Base-by-base conservation (phyloP, 2,329 filamentous ascomycete genomes). In the Botrytis deweyae region DNA sequence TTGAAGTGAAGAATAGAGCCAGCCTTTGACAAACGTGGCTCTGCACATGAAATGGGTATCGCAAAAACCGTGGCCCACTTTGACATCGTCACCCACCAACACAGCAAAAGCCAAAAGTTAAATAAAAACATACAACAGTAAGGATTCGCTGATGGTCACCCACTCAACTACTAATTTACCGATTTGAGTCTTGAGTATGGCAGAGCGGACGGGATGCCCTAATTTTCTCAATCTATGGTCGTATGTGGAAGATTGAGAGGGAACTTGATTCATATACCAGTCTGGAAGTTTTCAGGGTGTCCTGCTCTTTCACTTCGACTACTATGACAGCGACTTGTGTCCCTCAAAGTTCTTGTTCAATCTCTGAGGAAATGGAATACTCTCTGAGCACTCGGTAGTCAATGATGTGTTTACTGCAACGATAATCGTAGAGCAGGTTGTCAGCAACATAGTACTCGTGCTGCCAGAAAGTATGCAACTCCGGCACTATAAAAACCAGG, bases 181-280 rank as follows among this genome's bases (percentile, higher is more conserved):
- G 68, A 70, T 70, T 64, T 62, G 59, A 61, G 52, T 40, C 68
- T 70, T 70, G 59, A 62, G 68, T 46, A 70, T 70, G 68, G 68
- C 68, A 70, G 68, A 70, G 68, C 68, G 68, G 68, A 70, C 68
- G 68, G 68, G 68, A 70, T 70, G 68, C 68, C 68, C 68, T 62
- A 68, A 8, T 58, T 42, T 58, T 49, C 66, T 68, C 66, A 68
- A 58, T 68, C 66, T 68, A 58, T 68, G 66, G 66, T 58, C 49
- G 66, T 68, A 58, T 58, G 66, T 68, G 38, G 4, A 4, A 44
- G 49, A 2, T 1, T 1, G 5, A 2, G 25, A 40, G 29, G 49
- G 20, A 58, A 33, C 29, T 58, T 68, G 25, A n/a, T 25, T 22
- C 0, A 58, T 68, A 58, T 25, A 58, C 25, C 36, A 10, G 10